These are phyloP conservation scores for Serendipita sp. DNA, from an alignment of 768 basidiomycete genomes.

Conservation along the genomic window DNA sequence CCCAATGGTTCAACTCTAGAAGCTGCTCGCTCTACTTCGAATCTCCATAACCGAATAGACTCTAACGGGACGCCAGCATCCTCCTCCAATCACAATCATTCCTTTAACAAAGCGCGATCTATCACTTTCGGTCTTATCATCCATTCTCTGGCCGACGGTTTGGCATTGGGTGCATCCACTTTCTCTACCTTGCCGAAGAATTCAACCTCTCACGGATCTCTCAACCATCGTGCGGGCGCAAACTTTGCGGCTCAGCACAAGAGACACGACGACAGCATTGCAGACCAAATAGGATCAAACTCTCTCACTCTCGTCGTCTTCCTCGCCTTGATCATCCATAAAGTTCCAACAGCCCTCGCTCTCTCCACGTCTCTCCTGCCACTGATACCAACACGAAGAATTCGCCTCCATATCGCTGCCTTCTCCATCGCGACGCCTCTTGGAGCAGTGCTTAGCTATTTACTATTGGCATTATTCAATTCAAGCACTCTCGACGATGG, in stretches of 20 bases:
- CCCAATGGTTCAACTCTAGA: conserved; percentile 15
- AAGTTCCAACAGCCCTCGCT: conserved; percentile 85
- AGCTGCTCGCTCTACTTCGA: not conserved
- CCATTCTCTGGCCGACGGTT: conserved; percentile 82
- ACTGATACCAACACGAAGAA: conserved; percentile 46
- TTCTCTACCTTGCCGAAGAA: conserved; percentile 17
- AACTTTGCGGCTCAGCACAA: not conserved
- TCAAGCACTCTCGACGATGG: not conserved
- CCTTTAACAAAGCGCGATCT: conserved; percentile 33
- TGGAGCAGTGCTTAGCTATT: conserved; percentile 63
- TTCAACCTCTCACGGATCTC: not conserved
- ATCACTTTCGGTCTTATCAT: conserved; percentile 74
- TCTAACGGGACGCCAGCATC: not conserved
- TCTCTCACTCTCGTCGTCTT: conserved; percentile 70
- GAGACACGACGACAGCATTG: conserved; percentile 5
- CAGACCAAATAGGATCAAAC: conserved; percentile 22
- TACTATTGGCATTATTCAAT: conserved; percentile 40
- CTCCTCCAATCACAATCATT: conserved; percentile 7
- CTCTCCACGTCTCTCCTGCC: conserved; percentile 73
- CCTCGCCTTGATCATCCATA: conserved; percentile 79
- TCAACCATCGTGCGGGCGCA: not conserved
- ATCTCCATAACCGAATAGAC: conserved; percentile 26
- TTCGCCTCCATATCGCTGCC: conserved; percentile 53
- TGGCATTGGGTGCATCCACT: conserved; percentile 72
- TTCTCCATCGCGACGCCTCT: conserved; percentile 78